A percentile compares a stretch with the other conserved stretches of the same genome.
Evolutionary conservation across 2,329 filamentous ascomycete species (phyloP).

Genomic region (Colletotrichum sp.): DNA sequence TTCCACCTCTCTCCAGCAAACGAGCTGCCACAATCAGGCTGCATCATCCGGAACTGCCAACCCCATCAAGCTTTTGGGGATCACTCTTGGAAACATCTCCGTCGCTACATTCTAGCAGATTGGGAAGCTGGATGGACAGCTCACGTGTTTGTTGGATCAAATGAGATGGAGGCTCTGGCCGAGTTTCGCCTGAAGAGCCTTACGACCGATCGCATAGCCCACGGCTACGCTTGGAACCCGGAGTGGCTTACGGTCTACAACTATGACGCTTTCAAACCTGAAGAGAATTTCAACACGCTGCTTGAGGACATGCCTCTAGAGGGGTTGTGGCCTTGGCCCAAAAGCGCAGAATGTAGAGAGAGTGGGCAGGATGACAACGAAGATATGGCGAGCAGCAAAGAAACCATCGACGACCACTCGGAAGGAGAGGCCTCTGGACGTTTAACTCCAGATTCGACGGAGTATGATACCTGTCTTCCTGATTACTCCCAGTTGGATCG

Average conservation of each 20-base stretch:
- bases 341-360: not conserved
- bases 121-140: not conserved
- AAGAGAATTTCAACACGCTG: not conserved
- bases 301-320: not conserved
- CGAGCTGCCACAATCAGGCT: not conserved
- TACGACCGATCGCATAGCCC: not conserved
- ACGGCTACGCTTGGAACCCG: not conserved
- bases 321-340: not conserved
- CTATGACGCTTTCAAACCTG: not conserved
- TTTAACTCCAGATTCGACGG: not conserved
- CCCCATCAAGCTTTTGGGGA: not conserved
- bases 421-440: not conserved
- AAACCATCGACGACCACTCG: not conserved
- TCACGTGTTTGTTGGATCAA: not conserved
- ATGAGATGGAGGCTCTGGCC: not conserved
- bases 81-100: not conserved
- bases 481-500: not conserved
- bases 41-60: not conserved
- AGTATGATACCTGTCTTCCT: not conserved
- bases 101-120: not conserved
- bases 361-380: not conserved
- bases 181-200: not conserved
- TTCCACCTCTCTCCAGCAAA: not conserved
- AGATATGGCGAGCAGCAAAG: not conserved
- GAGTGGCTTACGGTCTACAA: not conserved